A percentile compares a stretch with the other conserved stretches of the same genome.
Evolutionary conservation across 176 grass and related monocot species (phyloP).

Genomic region (Carex scoparia): DNA sequence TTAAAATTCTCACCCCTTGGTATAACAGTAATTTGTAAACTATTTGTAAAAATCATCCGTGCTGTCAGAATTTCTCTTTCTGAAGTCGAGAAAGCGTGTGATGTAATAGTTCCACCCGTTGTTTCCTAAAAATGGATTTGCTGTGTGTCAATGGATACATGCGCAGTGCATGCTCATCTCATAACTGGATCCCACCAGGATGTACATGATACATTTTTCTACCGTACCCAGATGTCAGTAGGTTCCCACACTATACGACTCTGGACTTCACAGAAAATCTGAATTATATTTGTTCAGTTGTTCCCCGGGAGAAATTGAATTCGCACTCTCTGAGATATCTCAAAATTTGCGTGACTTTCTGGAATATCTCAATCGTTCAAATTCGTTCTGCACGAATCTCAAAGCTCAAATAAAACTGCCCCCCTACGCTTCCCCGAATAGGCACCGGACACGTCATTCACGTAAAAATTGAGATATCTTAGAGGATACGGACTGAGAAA

Average conservation of each 20-base stretch:
- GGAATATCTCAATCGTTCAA: too few species aligned
- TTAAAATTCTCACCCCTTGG: background rate
- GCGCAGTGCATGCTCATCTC: too few species aligned
- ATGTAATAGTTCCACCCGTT: background rate
- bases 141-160: background rate
- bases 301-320: background rate
- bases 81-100: background rate
- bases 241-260: background rate
- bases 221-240: background rate
- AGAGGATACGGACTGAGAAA: too few species aligned
- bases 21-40: background rate
- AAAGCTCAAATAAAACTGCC: too few species aligned
- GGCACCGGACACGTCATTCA: too few species aligned
- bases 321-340: too few species aligned
- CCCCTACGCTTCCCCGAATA: too few species aligned
- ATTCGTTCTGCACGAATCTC: too few species aligned
- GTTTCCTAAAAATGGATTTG: background rate
- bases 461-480: too few species aligned
- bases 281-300: background rate
- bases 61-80: background rate
- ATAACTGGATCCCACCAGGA: too few species aligned
- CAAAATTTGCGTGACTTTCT: too few species aligned
- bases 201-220: background rate
- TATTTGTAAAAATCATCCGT: background rate
- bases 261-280: background rate